phyloP scores from a whole-genome alignment of 2,329 filamentous ascomycete species.

The Madurella mycetomatis region DNA sequence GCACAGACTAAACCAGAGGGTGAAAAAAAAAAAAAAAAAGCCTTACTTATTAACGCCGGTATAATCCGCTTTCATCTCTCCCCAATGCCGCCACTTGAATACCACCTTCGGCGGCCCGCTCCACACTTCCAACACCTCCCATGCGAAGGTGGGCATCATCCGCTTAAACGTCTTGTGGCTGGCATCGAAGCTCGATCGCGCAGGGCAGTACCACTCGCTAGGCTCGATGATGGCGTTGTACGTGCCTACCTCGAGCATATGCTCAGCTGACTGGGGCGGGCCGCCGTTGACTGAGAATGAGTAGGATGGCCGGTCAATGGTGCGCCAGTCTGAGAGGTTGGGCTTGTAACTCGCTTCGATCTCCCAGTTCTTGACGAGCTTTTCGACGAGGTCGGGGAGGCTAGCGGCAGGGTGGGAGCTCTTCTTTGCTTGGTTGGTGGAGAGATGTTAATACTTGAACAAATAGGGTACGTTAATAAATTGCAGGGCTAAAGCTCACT shows the following conservation, averaged over 20 bases:
- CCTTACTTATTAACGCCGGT: slow-evolving; percentile 60
- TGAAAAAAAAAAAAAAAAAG: no score
- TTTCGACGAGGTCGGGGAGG: slow-evolving; percentile 59
- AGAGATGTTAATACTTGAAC: slow-evolving; percentile 6
- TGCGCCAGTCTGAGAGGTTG: slow-evolving; percentile 58
- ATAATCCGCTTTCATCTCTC: slow-evolving; percentile 62
- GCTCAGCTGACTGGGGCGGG: slow-evolving; percentile 50
- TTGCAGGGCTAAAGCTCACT: slow-evolving; percentile 41
- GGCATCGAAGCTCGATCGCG: slow-evolving; percentile 55
- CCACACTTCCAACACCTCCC: slow-evolving; percentile 67
- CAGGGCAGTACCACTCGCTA: slow-evolving; percentile 61
- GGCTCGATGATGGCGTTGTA: slow-evolving; percentile 64
- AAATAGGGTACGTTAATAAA: neutral
- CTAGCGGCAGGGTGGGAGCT: slow-evolving; percentile 51
- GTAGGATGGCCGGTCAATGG: slow-evolving; percentile 56
- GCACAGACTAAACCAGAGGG: slow-evolving; percentile 2
- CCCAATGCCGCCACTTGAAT: slow-evolving; percentile 67
- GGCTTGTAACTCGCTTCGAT: slow-evolving; percentile 67
- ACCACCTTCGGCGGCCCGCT: slow-evolving; percentile 58
- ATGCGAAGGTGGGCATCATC: slow-evolving; percentile 70
- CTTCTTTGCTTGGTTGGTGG: slow-evolving; percentile 47
- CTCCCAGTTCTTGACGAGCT: slow-evolving; percentile 71
- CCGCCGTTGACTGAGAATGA: slow-evolving; percentile 61
- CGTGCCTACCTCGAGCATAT: slow-evolving; percentile 64
- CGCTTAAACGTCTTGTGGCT: slow-evolving; percentile 68